Evolutionary conservation across 148 eudicot species (phyloP).

Genomic region (Oxyria digyna): DNA sequence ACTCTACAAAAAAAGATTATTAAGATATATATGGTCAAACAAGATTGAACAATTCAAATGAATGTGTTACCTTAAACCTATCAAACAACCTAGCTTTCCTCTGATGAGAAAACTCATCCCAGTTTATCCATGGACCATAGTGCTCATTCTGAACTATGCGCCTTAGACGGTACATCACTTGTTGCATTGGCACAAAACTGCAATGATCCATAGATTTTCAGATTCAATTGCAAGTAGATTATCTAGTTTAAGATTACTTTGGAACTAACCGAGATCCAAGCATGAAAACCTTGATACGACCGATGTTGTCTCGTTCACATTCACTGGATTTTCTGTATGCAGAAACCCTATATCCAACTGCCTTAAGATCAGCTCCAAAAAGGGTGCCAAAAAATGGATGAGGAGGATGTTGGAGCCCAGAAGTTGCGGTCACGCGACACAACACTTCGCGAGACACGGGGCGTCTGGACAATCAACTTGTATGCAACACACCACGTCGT

Average conservation of each 20-base stretch:
- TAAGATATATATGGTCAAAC: not conserved
- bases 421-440: no score
- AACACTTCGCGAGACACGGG: no score
- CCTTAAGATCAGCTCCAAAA: no score
- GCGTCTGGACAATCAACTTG: no score
- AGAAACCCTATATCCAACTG: not conserved
- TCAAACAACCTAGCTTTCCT: not conserved
- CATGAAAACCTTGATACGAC: not conserved
- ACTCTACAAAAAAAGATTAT: not conserved
- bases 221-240: not conserved
- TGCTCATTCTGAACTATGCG: not conserved
- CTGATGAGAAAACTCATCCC: not conserved
- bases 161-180: not conserved
- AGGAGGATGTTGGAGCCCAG: no score
- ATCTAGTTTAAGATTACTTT: not conserved
- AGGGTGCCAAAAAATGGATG: no score
- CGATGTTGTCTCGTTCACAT: not conserved
- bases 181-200: not conserved
- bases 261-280: not conserved
- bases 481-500: no score
- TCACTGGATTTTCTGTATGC: not conserved
- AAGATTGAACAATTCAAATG: not conserved
- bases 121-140: not conserved
- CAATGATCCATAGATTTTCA: not conserved
- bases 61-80: not conserved